A percentile compares a stretch with the other conserved stretches of the same genome.
phyloP scores from a whole-genome alignment of 2,329 filamentous ascomycete genomes.

The Onygenales sp. region DNA sequence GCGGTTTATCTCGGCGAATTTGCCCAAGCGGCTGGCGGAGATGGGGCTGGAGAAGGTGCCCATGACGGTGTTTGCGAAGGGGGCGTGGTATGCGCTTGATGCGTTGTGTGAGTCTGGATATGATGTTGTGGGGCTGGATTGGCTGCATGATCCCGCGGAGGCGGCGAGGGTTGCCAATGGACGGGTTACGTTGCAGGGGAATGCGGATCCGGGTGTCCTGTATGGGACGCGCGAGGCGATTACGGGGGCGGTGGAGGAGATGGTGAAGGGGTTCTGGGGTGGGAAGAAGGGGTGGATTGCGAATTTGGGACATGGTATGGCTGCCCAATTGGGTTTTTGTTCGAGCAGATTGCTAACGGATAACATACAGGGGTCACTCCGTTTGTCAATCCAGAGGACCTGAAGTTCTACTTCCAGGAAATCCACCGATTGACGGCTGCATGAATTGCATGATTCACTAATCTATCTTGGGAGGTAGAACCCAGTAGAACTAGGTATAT shows the following conservation, averaged over 20 bases:
- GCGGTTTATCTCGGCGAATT: constrained; percentile 67
- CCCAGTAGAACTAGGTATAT: too few species aligned
- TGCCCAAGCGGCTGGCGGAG: constrained; percentile 65
- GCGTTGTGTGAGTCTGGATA: constrained; percentile 81
- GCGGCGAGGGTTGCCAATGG: constrained; percentile 71
- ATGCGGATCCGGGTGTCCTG: constrained; percentile 86
- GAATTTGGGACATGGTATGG: constrained; percentile 85
- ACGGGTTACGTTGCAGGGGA: constrained; percentile 80
- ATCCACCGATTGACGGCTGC: constrained; percentile 56
- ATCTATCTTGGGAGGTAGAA: not conserved
- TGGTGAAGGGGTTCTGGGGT: constrained; percentile 76
- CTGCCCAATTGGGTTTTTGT: not conserved
- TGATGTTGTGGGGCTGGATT: constrained; percentile 89
- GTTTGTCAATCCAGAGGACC: constrained; percentile 82
- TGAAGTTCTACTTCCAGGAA: constrained; percentile 91
- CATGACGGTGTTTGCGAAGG: constrained; percentile 98
- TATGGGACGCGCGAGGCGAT: constrained; percentile 80
- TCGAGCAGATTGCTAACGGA: not conserved
- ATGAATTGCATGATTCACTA: not conserved
- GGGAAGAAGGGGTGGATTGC: constrained; percentile 92
- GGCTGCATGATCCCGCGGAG: constrained; percentile 80
- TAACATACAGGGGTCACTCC: constrained; percentile 68
- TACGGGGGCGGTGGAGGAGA: constrained; percentile 69
- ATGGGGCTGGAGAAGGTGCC: constrained; percentile 72
- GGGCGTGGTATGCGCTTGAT: constrained; percentile 90